Evolutionary conservation across 805 yeast species (phyloP).

Genomic region (Metschnikowia cubensis): DNA sequence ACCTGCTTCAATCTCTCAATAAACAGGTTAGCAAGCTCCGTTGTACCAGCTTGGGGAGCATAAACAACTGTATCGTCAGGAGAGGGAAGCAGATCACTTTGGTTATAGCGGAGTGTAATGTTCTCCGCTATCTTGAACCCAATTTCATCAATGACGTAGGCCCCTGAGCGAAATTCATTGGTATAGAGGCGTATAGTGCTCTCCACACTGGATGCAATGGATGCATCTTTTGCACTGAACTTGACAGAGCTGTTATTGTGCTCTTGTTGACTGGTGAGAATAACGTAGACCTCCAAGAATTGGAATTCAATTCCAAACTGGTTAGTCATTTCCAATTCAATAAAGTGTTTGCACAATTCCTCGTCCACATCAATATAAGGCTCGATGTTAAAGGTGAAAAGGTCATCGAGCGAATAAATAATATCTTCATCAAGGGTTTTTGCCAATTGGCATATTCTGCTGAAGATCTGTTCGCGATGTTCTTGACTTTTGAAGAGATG

Average conservation of each 20-base stretch:
- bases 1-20: not conserved
- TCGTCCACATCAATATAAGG: slow-evolving; percentile 33
- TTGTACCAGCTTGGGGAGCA: not conserved
- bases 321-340: slow-evolving; percentile 34
- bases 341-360: slow-evolving; percentile 30
- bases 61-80: slow-evolving; percentile 12
- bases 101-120: slow-evolving; percentile 1
- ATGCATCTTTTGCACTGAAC: slow-evolving; percentile 11
- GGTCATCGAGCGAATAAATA: slow-evolving; percentile 28
- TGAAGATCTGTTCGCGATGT: slow-evolving; percentile 10
- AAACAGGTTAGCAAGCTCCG: not conserved
- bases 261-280: slow-evolving; percentile 19
- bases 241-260: slow-evolving; percentile 3
- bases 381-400: slow-evolving; percentile 33
- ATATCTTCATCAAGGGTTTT: not conserved
- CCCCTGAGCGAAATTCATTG: slow-evolving; percentile 4
- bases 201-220: slow-evolving; percentile 4
- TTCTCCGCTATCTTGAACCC: slow-evolving; percentile 9
- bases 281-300: slow-evolving; percentile 21
- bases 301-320: slow-evolving; percentile 22
- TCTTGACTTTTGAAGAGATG: slow-evolving; percentile 17
- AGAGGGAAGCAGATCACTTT: not conserved
- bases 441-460: slow-evolving; percentile 4
- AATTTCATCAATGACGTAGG: slow-evolving; percentile 3
- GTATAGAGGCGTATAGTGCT: slow-evolving; percentile 9